Conservation (phyloP, 345 rosid species). For the Sisymbrium altissimum region DNA sequence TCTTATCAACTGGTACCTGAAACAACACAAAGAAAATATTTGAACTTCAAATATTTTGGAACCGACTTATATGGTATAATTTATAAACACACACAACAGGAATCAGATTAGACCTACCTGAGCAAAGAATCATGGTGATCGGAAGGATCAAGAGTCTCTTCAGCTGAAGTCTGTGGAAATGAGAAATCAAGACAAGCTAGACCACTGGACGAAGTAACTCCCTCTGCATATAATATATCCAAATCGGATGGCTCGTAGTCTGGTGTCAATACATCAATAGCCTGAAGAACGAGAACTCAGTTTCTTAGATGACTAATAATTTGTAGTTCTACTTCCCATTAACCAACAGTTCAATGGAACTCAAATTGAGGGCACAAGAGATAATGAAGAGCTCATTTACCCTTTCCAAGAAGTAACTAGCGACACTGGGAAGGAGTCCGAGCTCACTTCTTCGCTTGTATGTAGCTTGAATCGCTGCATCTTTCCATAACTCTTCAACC, state of each 20-base stretch:
- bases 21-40: not conserved
- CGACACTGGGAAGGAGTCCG: constrained; percentile 79
- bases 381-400: constrained; percentile 45
- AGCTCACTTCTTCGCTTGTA: constrained; percentile 74
- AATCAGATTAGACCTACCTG: constrained; percentile 41
- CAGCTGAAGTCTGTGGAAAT: constrained; percentile 62
- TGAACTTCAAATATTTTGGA: not conserved
- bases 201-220: constrained; percentile 95
- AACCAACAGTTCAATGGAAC: not conserved
- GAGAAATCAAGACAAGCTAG: constrained; percentile 85
- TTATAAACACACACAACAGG: not conserved
- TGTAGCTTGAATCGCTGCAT: constrained; percentile 78
- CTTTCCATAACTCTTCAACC: constrained; percentile 89
- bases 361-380: not conserved
- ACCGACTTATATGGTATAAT: not conserved
- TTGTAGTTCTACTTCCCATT: not conserved
- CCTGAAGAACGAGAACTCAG: constrained; percentile 42
- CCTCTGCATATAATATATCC: constrained; percentile 94
- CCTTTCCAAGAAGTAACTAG: constrained; percentile 82
- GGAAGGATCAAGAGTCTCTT: constrained; percentile 50
- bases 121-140: constrained; percentile 74
- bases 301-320: constrained; percentile 3
- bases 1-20: constrained; percentile 92
- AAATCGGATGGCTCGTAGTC: constrained; percentile 95
- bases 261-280: constrained; percentile 61